phyloP scores from a whole-genome alignment of 1,139 yeast species.

The Candida sojae region DNA sequence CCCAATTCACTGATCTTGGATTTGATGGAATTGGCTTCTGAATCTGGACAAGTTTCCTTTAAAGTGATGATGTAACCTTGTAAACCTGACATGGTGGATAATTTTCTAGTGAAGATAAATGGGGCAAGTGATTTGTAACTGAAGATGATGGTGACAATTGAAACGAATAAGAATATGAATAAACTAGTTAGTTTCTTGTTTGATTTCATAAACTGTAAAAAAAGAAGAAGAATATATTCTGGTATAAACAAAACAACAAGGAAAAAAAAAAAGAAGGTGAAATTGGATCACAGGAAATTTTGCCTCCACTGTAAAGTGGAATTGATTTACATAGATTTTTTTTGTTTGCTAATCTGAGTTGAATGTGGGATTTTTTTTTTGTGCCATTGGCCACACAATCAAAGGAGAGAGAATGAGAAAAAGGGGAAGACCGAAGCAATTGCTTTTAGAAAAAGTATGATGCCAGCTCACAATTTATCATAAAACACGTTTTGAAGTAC shows the following conservation, averaged over 20 bases:
- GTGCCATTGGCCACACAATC: no score
- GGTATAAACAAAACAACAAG: neutral
- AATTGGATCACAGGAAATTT: neutral
- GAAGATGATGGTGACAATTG: constrained; percentile 6
- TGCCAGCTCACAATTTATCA: no score
- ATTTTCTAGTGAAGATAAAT: neutral
- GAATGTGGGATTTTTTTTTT: no score
- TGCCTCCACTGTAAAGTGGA: no score
- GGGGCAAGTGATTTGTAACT: constrained; percentile 3
- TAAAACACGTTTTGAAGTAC: no score
- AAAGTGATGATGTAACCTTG: constrained; percentile 41
- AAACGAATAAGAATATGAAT: constrained; percentile 3
- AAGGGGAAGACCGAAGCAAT: no score
- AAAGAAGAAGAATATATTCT: neutral
- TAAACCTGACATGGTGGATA: constrained; percentile 14
- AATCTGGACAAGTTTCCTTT: constrained; percentile 34
- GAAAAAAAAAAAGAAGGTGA: constrained; percentile 7
- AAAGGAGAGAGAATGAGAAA: no score
- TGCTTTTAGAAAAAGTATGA: no score
- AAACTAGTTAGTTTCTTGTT: constrained; percentile 6
- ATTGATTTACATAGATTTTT: neutral
- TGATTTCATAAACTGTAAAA: constrained; percentile 4
- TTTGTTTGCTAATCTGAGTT: neutral
- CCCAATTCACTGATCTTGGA: constrained; percentile 48
- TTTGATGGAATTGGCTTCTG: constrained; percentile 34